Conservation (phyloP, 768 basidiomycete species). For the Pisolithus marmoratus region DNA sequence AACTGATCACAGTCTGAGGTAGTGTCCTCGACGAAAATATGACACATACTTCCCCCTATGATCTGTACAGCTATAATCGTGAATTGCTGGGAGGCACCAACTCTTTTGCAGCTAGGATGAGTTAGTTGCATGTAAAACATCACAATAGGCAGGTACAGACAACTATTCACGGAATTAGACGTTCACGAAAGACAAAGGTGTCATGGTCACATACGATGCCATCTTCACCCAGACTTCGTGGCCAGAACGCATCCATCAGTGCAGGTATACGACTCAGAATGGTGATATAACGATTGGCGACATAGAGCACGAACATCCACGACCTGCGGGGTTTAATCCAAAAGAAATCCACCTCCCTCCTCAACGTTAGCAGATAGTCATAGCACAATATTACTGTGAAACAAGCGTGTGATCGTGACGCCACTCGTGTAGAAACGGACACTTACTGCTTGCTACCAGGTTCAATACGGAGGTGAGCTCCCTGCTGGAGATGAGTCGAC, state of each 20-base stretch:
- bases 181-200: not conserved
- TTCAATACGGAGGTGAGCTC: not conserved
- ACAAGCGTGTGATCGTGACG: not conserved
- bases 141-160: conserved; percentile 4
- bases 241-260: conserved; percentile 30
- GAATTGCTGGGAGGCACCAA: not conserved
- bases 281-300: conserved; percentile 36
- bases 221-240: not conserved
- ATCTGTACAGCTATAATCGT: conserved; percentile 8
- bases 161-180: conserved; percentile 5
- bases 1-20: not conserved
- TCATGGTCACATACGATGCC: conserved; percentile 1
- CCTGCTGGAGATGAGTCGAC: not conserved
- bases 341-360: conserved; percentile 36
- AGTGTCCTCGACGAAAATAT: not conserved
- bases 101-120: conserved; percentile 1
- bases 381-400: conserved; percentile 33
- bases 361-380: conserved; percentile 43
- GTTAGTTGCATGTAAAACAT: not conserved
- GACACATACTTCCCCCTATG: conserved; percentile 5
- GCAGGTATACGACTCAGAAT: conserved; percentile 35
- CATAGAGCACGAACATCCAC: conserved; percentile 34
- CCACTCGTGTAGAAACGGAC: not conserved
- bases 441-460: not conserved
- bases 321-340: conserved; percentile 32